These are phyloP conservation scores for Nakaseomyces bracarensis DNA, from an alignment of 1,139 yeast species.

Conservation along the genomic window DNA sequence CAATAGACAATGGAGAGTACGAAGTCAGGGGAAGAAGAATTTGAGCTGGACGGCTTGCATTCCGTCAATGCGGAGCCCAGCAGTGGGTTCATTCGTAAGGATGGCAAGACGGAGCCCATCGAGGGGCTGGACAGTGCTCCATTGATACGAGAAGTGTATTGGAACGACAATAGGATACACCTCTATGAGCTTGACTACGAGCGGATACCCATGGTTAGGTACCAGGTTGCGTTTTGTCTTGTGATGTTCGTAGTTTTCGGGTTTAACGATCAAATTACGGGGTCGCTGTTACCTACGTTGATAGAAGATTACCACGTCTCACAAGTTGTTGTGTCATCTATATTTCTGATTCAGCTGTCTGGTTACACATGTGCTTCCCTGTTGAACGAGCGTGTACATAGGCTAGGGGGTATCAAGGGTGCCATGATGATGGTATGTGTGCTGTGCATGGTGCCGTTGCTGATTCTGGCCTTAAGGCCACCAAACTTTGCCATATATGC, in stretches of 20 bases:
- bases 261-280: slow-evolving; percentile 30
- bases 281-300: slow-evolving; percentile 29
- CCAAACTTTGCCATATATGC: slow-evolving; percentile 31
- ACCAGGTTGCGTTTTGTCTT: slow-evolving; percentile 25
- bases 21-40: slow-evolving; percentile 5
- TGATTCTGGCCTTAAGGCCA: slow-evolving; percentile 21
- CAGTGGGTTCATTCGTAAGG: slow-evolving; percentile 6
- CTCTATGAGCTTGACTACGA: slow-evolving; percentile 26
- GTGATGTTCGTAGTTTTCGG: slow-evolving; percentile 29
- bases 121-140: slow-evolving; percentile 6
- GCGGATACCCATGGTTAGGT: slow-evolving; percentile 21
- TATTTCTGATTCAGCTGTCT: slow-evolving; percentile 25
- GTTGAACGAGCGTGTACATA: slow-evolving; percentile 27
- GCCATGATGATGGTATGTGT: slow-evolving; percentile 21
- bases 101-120: slow-evolving; percentile 2
- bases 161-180: slow-evolving; percentile 23
- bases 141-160: slow-evolving; percentile 15
- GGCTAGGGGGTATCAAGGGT: slow-evolving; percentile 24
- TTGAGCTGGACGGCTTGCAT: slow-evolving; percentile 5
- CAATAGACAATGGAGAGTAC: no score
- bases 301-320: slow-evolving; percentile 24
- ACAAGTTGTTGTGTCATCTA: slow-evolving; percentile 22
- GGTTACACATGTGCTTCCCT: slow-evolving; percentile 29
- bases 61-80: not conserved
- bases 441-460: slow-evolving; percentile 18